Evolutionary conservation across 2,329 filamentous ascomycete genomes (phyloP), one percentile per base, ranked within the genome.

Genomic region (Coniochaeta sp.): DNA sequence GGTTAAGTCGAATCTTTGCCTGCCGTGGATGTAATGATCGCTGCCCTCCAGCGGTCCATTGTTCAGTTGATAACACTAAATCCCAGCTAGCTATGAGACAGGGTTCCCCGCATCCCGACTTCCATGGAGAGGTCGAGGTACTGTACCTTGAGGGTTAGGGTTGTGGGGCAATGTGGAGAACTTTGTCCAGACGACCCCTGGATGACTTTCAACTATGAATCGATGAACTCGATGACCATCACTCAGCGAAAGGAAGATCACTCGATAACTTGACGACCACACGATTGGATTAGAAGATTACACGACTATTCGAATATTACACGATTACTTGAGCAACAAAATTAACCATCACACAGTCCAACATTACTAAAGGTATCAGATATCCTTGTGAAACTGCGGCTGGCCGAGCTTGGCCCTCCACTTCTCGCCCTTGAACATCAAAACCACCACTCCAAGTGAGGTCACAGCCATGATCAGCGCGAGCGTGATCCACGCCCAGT

Each of bases 361-460:
- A n/a, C n/a, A n/a, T n/a, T n/a, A n/a, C n/a, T n/a, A n/a, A n/a
- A n/a, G n/a, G n/a, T n/a, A 40, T 40, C 38, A 61, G 50, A 61
- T 59, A 32, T 61, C 60, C 54, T 54, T 59, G 44, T 61, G 60
- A 34, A 61, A 61, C 57, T 61, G 52, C 32, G 60, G 60, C 42
- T 61, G 52, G 3, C 60, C 60, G 5, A 61, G 32, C 40, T 26
- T 47, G 50, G 36, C 52, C 57, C 60, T 57, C 60, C 60, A 61
- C 9, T 40, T 17, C 54, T 61, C 60, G 4, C 60, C 60, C 52
- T 58, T 59, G 54, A 61, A 59, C 54, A 61, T 61, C 52, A 61
- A 34, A 2, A 55, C 54, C n/a, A 61, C 40, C 24, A 59, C 47
- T 22, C 60, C 57, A 17, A 61, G 38, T n/a, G 60, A 61, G 14